Percentiles rank a stretch among this genome's conserved stretches.
Conservation (phyloP, 1,284 basidiomycete species). For the Mycosarcoma maydis region DNA sequence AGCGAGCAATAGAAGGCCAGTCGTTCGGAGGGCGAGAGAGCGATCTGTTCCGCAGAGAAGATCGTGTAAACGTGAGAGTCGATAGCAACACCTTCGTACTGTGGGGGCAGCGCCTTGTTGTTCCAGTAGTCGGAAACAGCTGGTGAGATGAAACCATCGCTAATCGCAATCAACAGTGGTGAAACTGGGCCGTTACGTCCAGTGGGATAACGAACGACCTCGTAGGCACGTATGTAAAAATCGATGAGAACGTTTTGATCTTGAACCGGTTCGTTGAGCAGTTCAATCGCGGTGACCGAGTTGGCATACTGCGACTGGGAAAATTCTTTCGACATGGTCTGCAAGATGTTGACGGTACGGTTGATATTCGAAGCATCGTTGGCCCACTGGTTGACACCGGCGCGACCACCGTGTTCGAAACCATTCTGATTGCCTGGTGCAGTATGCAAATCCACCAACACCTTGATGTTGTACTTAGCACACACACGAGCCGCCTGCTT, state of each 20-base stretch:
- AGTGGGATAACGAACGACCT: slow-evolving; percentile 52
- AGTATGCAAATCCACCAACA: slow-evolving; percentile 78
- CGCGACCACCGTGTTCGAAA: slow-evolving; percentile 74
- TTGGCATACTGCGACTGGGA: slow-evolving; percentile 46
- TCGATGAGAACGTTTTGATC: slow-evolving; percentile 42
- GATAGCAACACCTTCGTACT: slow-evolving; percentile 76
- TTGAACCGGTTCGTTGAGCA: slow-evolving; percentile 61
- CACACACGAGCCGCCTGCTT: slow-evolving; percentile 81
- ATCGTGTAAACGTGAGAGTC: slow-evolving; percentile 71
- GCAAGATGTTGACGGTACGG: slow-evolving; percentile 77
- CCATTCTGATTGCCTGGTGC: slow-evolving; percentile 69
- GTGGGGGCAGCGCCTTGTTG: slow-evolving; percentile 74
- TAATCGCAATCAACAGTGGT: slow-evolving; percentile 71
- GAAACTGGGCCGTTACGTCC: slow-evolving; percentile 23
- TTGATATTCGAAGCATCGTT: slow-evolving; percentile 75
- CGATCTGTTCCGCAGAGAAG: slow-evolving; percentile 41
- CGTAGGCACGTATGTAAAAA: slow-evolving; percentile 56
- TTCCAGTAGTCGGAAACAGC: slow-evolving; percentile 73
- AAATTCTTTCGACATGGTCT: slow-evolving; percentile 67
- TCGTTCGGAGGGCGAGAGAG: slow-evolving; percentile 46
- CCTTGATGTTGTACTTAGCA: slow-evolving; percentile 77
- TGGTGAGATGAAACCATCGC: slow-evolving; percentile 85
- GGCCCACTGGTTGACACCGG: slow-evolving; percentile 77
- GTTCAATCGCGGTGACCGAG: slow-evolving; percentile 55
- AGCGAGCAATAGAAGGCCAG: slow-evolving; percentile 56